These are phyloP conservation scores for Tolypocladium amazonense DNA, from an alignment of 2,329 filamentous ascomycete genomes.

Conservation along the genomic window DNA sequence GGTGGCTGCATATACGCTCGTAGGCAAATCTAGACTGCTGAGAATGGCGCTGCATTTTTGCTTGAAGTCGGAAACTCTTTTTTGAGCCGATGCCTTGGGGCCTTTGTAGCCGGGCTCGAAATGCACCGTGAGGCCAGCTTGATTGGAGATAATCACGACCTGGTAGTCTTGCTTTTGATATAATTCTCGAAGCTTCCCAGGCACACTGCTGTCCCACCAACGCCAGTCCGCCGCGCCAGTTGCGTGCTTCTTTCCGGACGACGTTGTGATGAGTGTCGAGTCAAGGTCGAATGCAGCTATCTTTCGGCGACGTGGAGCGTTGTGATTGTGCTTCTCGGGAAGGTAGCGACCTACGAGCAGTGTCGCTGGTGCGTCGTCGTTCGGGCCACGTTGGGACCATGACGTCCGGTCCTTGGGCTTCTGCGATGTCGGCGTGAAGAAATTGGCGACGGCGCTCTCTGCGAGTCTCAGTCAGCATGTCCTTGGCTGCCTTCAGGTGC, in stretches of 20 bases:
- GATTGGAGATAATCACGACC: slow-evolving; percentile 78
- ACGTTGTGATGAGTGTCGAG: slow-evolving; percentile 72
- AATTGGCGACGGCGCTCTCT: slow-evolving; percentile 66
- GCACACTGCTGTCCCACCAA: slow-evolving; percentile 77
- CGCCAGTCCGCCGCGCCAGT: slow-evolving; percentile 73
- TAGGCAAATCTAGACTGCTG: slow-evolving; percentile 60
- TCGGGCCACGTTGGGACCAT: slow-evolving; percentile 57
- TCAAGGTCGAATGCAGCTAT: slow-evolving; percentile 71
- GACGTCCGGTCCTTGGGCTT: slow-evolving; percentile 66
- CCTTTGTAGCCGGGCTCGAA: slow-evolving; percentile 55
- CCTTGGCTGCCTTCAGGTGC: not conserved
- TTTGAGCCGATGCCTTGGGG: slow-evolving; percentile 48
- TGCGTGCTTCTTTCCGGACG: slow-evolving; percentile 71
- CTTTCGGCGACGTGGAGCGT: slow-evolving; percentile 32
- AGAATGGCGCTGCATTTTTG: slow-evolving; percentile 63
- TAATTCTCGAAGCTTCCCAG: slow-evolving; percentile 53
- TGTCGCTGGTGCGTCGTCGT: slow-evolving; percentile 38
- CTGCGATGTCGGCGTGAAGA: slow-evolving; percentile 80
- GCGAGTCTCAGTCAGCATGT: slow-evolving; percentile 6
- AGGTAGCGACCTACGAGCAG: slow-evolving; percentile 68
- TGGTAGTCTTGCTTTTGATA: slow-evolving; percentile 60
- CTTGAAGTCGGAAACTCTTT: slow-evolving; percentile 72
- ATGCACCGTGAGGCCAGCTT: slow-evolving; percentile 70
- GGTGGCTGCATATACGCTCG: slow-evolving; percentile 79
- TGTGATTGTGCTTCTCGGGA: slow-evolving; percentile 26